These are phyloP conservation scores for Schrenkiella parvula DNA, from an alignment of 345 rosid species.

Conservation along the genomic window DNA sequence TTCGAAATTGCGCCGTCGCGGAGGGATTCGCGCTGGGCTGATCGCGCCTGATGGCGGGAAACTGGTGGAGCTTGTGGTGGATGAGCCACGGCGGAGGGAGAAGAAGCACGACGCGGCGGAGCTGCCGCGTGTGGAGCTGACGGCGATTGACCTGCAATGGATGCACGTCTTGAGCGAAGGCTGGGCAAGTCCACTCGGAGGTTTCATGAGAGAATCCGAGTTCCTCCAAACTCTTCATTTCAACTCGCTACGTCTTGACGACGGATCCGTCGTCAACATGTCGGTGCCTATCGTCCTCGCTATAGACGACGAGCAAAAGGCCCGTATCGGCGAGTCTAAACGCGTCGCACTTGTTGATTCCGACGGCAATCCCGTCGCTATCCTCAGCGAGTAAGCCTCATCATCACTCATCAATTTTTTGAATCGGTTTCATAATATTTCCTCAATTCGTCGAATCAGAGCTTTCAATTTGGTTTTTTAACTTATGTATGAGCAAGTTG, in stretches of 20 bases:
- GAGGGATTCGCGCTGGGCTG: slow-evolving; percentile 43
- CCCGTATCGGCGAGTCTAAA: slow-evolving; percentile 55
- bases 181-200: slow-evolving; percentile 95
- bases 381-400: slow-evolving; percentile 69
- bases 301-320: slow-evolving; percentile 71
- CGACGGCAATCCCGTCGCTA: slow-evolving; percentile 58
- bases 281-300: slow-evolving; percentile 94
- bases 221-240: slow-evolving; percentile 99
- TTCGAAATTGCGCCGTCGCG: slow-evolving; percentile 16
- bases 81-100: slow-evolving; percentile 45
- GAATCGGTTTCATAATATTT: background rate
- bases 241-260: slow-evolving; percentile 83
- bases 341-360: slow-evolving; percentile 78
- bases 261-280: slow-evolving; percentile 95
- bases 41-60: slow-evolving; percentile 91
- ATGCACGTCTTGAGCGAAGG: slow-evolving; percentile 98
- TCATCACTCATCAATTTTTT: background rate
- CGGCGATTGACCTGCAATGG: slow-evolving; percentile 79
- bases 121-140: slow-evolving; percentile 63
- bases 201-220: slow-evolving; percentile 99
- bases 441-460: background rate
- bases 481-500: background rate
- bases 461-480: background rate
- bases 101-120: slow-evolving; percentile 57
- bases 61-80: slow-evolving; percentile 68